Base-by-base conservation (phyloP, 2,329 filamentous ascomycete species). In the Thelonectria blattea region DNA sequence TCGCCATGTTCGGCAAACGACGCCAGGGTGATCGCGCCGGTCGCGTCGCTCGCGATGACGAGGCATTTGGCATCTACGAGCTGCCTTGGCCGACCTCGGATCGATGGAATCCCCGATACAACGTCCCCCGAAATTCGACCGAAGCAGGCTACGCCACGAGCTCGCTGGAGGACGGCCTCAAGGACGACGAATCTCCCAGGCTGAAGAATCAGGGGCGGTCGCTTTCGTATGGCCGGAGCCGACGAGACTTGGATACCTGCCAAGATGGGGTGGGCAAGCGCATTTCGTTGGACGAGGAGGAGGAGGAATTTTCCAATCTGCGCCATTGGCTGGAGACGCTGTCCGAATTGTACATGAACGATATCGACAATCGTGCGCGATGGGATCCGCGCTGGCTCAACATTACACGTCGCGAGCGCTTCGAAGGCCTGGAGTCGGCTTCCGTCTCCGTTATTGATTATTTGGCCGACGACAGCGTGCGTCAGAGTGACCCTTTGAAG, bases 341-440 rank as follows among this genome's bases (percentile, higher is more conserved):
- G 18, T 70, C 70, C 0, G 71, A 72, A 49, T 32, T 73, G 11
- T 72, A 72, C 41, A 73, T 72, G 71, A 72, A 73, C 32, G 65
- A 70, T 3, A 58, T 72, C 41, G 69, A 70, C 37, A 68, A 71
- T 41, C 62, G 66, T 22, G 69, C 68, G 10, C 62, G 67, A 45
- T 71, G 67, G 66, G 68, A 69, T 41, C 66, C 69, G 7, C 63
- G 67, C 24, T 71, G 68, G 68, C 62, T 71, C 9, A 71, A 67
- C n/a, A 46, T 71, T 12, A 71, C 66, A 8, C 62, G 63, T 12
- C 63, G 66, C 27, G 68, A 70, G 53, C 67, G 64, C 17, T 70
- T 65, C 34, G 60, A 64, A 22, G 67, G 66, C 9, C 59, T 71
- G 1, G 51, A 56, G 7, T 65, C 66, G 1, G 57, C 60, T 9